Evolutionary conservation across 805 yeast genomes (phyloP).

Genomic region (Ogataea ganodermae): DNA sequence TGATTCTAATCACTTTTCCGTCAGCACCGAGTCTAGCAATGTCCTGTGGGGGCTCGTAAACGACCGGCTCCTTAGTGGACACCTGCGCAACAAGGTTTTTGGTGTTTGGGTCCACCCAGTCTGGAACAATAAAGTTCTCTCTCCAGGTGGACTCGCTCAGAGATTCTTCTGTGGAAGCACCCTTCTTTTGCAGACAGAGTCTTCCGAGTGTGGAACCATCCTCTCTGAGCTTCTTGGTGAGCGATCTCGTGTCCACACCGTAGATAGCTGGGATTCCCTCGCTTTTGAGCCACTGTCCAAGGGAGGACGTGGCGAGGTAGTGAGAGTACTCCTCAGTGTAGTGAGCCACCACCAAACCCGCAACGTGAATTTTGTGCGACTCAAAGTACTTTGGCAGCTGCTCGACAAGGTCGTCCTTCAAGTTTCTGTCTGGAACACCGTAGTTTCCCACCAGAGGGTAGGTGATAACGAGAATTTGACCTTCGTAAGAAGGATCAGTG

Average conservation of each 20-base stretch:
- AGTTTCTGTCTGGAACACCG: conserved; percentile 93
- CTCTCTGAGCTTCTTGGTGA: conserved; percentile 91
- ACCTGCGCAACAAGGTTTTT: conserved; percentile 91
- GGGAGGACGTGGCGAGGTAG: conserved; percentile 86
- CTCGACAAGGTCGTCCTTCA: conserved; percentile 71
- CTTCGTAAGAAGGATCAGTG: conserved; percentile 97
- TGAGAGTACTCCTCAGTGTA: conserved; percentile 97
- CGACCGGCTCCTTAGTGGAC: conserved; percentile 71
- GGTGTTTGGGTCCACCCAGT: conserved; percentile 91
- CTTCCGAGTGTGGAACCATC: conserved; percentile 94
- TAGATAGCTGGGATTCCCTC: conserved; percentile 94
- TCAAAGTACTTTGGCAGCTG: conserved; percentile 90
- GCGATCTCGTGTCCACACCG: conserved; percentile 95
- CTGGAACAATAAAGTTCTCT: conserved; percentile 67
- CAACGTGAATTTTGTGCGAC: conserved; percentile 88
- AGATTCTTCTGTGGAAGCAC: conserved; percentile 35
- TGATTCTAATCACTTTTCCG: conserved; percentile 78
- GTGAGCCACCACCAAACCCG: conserved; percentile 95
- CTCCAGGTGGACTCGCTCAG: conserved; percentile 53
- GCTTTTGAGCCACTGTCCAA: conserved; percentile 90
- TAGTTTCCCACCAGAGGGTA: conserved; percentile 97
- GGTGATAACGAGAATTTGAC: conserved; percentile 95
- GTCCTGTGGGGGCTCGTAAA: conserved; percentile 69
- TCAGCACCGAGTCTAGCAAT: conserved; percentile 57
- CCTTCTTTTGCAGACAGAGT: conserved; percentile 59